These are phyloP conservation scores for Zoysia japonica DNA, from an alignment of 176 grass and related monocot species.

Conservation along the genomic window DNA sequence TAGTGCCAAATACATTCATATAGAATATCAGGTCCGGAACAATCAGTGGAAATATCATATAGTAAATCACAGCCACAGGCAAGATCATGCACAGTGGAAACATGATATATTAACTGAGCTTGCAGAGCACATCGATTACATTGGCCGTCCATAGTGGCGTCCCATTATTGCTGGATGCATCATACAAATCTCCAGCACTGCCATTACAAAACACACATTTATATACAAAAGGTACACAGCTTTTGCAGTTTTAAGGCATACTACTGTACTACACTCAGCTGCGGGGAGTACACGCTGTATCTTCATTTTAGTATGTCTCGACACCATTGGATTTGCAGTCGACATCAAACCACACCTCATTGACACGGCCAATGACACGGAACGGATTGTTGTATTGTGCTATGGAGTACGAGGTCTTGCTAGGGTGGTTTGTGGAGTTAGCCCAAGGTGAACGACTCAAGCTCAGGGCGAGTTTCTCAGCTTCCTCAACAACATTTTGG, in stretches of 20 bases:
- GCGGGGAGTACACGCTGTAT: not conserved
- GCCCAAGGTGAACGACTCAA: constrained; percentile 65
- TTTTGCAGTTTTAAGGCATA: not conserved
- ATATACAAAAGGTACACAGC: not conserved
- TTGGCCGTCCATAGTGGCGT: not conserved
- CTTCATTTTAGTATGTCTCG: constrained; percentile 52
- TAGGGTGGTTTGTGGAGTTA: constrained; percentile 52
- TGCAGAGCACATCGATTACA: not conserved
- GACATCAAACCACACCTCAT: constrained; percentile 87
- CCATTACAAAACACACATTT: not conserved
- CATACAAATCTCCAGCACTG: not conserved
- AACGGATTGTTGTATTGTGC: constrained; percentile 77
- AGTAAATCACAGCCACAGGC: not conserved
- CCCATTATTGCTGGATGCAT: not conserved
- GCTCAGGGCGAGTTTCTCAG: constrained; percentile 73
- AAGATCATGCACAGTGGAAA: not conserved
- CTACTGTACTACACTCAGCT: not conserved
- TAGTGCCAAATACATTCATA: not conserved
- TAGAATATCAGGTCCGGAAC: not conserved
- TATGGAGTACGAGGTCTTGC: constrained; percentile 67
- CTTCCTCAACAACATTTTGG: constrained; percentile 63
- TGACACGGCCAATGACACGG: constrained; percentile 62
- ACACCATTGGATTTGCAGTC: constrained; percentile 52
- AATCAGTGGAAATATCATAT: not conserved
- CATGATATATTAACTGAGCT: not conserved